Base-by-base conservation (phyloP, 192 early-diverging fungal species). In the Phlyctochytrium arcticum region DNA sequence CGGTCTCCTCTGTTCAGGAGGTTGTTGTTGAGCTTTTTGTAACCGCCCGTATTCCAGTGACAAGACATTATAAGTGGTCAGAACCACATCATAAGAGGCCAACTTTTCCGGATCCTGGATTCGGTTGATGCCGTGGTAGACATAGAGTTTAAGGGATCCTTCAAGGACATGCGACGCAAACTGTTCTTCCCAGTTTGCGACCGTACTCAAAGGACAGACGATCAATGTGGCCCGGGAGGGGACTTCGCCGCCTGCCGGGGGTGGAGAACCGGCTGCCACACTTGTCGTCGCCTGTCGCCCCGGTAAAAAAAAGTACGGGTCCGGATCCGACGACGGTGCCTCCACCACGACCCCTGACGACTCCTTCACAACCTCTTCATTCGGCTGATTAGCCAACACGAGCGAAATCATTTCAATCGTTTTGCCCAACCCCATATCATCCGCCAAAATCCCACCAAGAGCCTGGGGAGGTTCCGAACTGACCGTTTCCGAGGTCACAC, bases 171-270 rank as follows among this genome's bases (percentile, higher is more conserved):
- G 88, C 9, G 65, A 61, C 29, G 12, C 51, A 21, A 89, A 67
- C 69, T 90, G 88, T 36, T 87, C 83, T 66, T 87, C 87, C 89
- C 89, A 90, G 67, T 90, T 88, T 15, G 77, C 69, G 46, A 90
- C 75, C 6, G 84, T 87, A 15, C 82, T 84, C 24, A 90, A 75
- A 17, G 89, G 89, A 37, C 85, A 88, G 7, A 90, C 71, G 42
- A 90, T 85, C 35, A 90, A 70, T 6, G 89, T 90, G 17, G 81
- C 75, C 9, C 62, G 62, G 5, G 74, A 74, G 6, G 68, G 65
- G 15, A 69, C n/a, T 2, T 26, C 49, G 21, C 37, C 55, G 55
- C 57, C 39, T 2, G 33, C 15, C 6, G 65, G 44, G 27, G 36
- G 50, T 23, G 33, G 64, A 8, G 35, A 6, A 6, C 48, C 12